Evolutionary conservation across 768 basidiomycete genomes (phyloP), one percentile per base, ranked within the genome.

Genomic region (Boletus pseudopeckii): DNA sequence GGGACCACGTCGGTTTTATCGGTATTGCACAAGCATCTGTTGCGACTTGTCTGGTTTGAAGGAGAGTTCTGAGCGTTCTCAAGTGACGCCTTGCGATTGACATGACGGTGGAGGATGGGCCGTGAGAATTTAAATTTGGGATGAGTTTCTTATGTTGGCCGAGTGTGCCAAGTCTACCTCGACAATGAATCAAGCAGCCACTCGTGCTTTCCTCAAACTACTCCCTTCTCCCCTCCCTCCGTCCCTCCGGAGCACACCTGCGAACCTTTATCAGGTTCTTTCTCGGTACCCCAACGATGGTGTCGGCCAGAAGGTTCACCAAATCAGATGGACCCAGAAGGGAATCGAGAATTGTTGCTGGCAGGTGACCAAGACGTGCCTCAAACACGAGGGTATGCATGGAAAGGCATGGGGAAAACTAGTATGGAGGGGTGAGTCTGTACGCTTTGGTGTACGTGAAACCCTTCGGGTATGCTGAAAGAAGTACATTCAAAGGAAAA

Each of bases 321-420:
- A 93, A 68, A 75, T 74, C 48, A 80, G 91, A 55, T 93, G 91
- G 91, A 71, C 74, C 30, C 64, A 72, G 30, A 92, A 91, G 71
- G 77, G 80, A 18, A 86, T 91, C 56, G 58, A 67, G 45, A 76
- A 80, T 39, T 86, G 81, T 53, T 90, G 83, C 66, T 93, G 92
- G 91, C 68, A 80, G 34, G 78, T 93, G 39, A 91, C 90, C 4
- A 76, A 80, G 63, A 78, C 87, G 32, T 73, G 75, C 56, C 82
- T 92, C 66, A 93, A 92, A 69, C 74, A 75, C 40, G 84, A 84
- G 58, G 90, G 90, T 26, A 75, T 69, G 26, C 87, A 91, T 60
- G 91, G 91, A 2, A 91, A 85, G 68, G 90, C 82, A 17, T 93
- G 92, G 92, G 91, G 91, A 7, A 74, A 76, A 54, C 72, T 92